Conservation (phyloP, 306 rosid genomes). For the Castanospermum australe region DNA sequence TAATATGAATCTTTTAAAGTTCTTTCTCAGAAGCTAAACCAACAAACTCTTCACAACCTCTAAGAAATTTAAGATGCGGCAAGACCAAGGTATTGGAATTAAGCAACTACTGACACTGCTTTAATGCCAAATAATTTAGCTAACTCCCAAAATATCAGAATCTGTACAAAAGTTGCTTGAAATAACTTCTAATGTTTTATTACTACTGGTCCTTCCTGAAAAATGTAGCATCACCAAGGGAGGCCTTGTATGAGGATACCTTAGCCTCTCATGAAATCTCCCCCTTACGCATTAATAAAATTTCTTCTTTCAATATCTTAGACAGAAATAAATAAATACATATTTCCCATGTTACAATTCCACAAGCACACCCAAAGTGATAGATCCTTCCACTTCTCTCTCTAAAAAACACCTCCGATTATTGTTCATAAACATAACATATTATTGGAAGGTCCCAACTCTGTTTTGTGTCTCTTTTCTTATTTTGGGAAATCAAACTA, state of each 20-base stretch:
- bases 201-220: neutral
- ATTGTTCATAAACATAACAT: neutral
- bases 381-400: slow-evolving; percentile 13
- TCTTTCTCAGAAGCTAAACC: neutral
- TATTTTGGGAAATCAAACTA: slow-evolving; percentile 5
- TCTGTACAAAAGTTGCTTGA: neutral
- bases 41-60: neutral
- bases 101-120: neutral
- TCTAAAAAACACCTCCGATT: neutral
- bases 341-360: neutral
- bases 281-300: neutral
- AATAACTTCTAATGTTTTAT: neutral
- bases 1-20: neutral
- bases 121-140: neutral
- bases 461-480: neutral
- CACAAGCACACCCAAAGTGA: neutral
- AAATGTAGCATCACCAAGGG: neutral
- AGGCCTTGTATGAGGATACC: neutral
- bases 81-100: neutral
- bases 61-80: slow-evolving; percentile 4
- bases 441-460: neutral
- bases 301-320: neutral
- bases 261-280: neutral
- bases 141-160: neutral
- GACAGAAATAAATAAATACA: neutral